phyloP scores from a whole-genome alignment of 192 early-diverging fungal genomes.

The Umbelopsis sp. region DNA sequence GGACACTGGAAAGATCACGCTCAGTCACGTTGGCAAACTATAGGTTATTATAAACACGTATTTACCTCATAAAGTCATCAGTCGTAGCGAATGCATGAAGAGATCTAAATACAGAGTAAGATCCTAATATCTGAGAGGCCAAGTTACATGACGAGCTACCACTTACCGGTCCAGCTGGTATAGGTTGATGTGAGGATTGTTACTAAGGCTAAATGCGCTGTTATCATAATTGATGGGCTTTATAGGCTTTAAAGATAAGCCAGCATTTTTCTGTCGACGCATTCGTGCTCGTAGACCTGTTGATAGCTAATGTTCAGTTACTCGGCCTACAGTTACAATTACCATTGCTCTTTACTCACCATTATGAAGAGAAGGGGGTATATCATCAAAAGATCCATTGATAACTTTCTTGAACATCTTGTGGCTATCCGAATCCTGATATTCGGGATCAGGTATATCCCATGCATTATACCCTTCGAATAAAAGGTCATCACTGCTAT shows the following conservation, averaged over 20 bases:
- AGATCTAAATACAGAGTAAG: background rate
- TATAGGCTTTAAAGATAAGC: background rate
- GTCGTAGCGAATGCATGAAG: background rate
- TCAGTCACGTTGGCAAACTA: background rate
- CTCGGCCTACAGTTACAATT: background rate
- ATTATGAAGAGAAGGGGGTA: slow-evolving; percentile 2
- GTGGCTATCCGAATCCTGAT: background rate
- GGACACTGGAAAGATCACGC: background rate
- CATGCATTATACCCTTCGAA: background rate
- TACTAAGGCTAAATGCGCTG: background rate
- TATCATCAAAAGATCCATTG: slow-evolving; percentile 1
- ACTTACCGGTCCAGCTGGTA: slow-evolving; percentile 9
- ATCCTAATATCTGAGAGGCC: background rate
- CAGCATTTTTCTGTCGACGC: slow-evolving; percentile 1
- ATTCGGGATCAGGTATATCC: slow-evolving; percentile 6
- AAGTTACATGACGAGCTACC: too few species aligned
- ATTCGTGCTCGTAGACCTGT: slow-evolving; percentile 4
- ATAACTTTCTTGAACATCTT: background rate
- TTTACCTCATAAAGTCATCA: too few species aligned
- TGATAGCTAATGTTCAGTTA: background rate
- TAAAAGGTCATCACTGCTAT: background rate
- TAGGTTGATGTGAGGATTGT: background rate
- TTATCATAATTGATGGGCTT: background rate
- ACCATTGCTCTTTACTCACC: background rate
- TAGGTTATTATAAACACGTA: too few species aligned